Conservation (phyloP, 495 filamentous ascomycete genomes). For the Penicillium canescens region DNA sequence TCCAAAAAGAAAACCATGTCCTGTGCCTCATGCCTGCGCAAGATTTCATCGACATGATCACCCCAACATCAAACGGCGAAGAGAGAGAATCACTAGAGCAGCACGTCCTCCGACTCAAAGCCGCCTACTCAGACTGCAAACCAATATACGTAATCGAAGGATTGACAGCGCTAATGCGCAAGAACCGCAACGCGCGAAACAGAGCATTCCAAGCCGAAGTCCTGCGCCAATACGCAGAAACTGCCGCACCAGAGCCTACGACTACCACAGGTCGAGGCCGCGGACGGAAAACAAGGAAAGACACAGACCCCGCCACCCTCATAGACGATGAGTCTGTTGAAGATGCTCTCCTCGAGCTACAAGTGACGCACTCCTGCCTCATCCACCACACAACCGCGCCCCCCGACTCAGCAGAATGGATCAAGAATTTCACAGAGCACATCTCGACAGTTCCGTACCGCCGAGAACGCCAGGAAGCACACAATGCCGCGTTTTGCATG, state of each 20-base stretch:
- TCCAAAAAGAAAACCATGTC: conserved; percentile 65
- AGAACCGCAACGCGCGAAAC: conserved; percentile 67
- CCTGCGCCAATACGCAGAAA: conserved; percentile 49
- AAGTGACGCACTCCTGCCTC: conserved; percentile 65
- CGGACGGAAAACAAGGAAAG: conserved; percentile 42
- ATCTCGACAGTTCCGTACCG: conserved; percentile 76
- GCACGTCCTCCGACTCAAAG: conserved; percentile 59
- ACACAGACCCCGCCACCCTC: conserved; percentile 40
- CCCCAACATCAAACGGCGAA: conserved; percentile 29
- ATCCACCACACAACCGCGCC: conserved; percentile 69
- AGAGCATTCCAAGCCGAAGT: conserved; percentile 67
- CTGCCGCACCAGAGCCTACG: conserved; percentile 15
- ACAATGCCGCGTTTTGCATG: conserved; percentile 76
- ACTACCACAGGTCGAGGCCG: conserved; percentile 20
- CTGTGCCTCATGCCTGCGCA: conserved; percentile 65
- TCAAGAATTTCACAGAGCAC: conserved; percentile 77
- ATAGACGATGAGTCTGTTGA: conserved; percentile 74
- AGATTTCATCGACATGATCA: conserved; percentile 67
- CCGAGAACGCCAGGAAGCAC: conserved; percentile 42
- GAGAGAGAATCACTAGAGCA: conserved; percentile 54
- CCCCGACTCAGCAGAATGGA: conserved; percentile 74
- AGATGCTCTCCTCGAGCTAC: conserved; percentile 69
- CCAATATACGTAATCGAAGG: conserved; percentile 80
- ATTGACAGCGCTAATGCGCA: conserved; percentile 64
- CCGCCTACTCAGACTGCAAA: conserved; percentile 50